Percentiles rank a stretch among this genome's conserved stretches.
Conservation (phyloP, 352 stramenopile genomes). For the Phytophthora quininea region DNA sequence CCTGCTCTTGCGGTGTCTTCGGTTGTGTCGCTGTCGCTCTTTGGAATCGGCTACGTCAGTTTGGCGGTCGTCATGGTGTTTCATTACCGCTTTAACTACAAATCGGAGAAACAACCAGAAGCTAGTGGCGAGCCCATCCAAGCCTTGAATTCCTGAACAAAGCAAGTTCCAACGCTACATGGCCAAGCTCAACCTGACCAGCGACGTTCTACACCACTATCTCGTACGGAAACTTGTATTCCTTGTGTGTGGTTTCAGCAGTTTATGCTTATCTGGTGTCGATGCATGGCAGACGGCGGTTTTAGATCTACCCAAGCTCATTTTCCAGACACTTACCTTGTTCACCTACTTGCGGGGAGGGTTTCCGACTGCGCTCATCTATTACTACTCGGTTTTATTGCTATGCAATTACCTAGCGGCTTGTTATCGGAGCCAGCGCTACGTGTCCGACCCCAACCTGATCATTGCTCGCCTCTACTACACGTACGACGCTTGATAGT, state of each 20-base stretch:
- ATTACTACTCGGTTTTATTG: conserved; percentile 45
- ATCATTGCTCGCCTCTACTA: conserved; percentile 44
- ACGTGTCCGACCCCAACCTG: conserved; percentile 36
- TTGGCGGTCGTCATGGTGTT: conserved; percentile 43
- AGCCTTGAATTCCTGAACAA: not conserved
- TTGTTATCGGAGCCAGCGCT: conserved; percentile 50
- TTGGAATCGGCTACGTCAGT: conserved; percentile 38
- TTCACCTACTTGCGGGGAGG: conserved; percentile 47
- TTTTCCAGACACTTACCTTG: conserved; percentile 53
- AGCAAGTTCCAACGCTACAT: too few species aligned
- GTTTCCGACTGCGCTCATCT: conserved; percentile 48
- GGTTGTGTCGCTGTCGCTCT: conserved; percentile 34
- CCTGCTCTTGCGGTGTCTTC: conserved; percentile 24
- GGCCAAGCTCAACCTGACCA: too few species aligned
- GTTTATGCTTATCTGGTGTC: conserved; percentile 10
- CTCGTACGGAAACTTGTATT: too few species aligned
- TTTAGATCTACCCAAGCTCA: conserved; percentile 53
- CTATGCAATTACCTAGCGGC: conserved; percentile 55
- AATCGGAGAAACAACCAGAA: too few species aligned
- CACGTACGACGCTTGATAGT: conserved; percentile 21
- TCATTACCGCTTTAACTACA: conserved; percentile 8
- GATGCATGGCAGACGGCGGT: conserved; percentile 31
- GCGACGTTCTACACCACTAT: too few species aligned
- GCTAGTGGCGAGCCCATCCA: too few species aligned
- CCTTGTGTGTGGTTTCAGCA: too few species aligned